These are phyloP conservation scores for Alternaria sp. DNA, from an alignment of 2,329 filamentous ascomycete genomes.

Conservation along the genomic window DNA sequence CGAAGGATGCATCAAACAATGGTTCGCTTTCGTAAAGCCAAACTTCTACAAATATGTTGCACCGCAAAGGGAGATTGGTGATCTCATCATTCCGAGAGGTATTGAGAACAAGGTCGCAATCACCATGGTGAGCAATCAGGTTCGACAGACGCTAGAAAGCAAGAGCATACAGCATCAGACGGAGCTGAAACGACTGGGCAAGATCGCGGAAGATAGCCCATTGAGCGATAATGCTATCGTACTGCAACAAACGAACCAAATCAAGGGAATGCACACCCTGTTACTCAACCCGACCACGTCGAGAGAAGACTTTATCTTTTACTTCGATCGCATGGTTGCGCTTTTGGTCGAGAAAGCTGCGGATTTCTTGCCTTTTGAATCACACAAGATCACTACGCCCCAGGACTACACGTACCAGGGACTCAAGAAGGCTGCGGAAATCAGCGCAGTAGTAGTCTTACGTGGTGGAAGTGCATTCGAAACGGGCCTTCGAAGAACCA, in stretches of 20 bases:
- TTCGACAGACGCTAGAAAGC: constrained; percentile 82
- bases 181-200: constrained; percentile 77
- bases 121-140: constrained; percentile 92
- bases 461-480: constrained; percentile 90
- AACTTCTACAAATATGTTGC: constrained; percentile 95
- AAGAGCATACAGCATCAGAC: constrained; percentile 85
- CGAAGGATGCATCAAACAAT: constrained; percentile 96
- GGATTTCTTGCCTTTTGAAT: constrained; percentile 68
- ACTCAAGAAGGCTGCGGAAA: constrained; percentile 70
- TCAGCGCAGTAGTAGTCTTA: constrained; percentile 78
- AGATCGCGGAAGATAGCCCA: constrained; percentile 72
- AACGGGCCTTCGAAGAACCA: constrained; percentile 83
- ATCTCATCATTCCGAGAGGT: constrained; percentile 93
- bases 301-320: constrained; percentile 94
- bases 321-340: constrained; percentile 89
- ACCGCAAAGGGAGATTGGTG: constrained; percentile 87
- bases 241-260: constrained; percentile 77
- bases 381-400: constrained; percentile 72
- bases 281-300: constrained; percentile 79
- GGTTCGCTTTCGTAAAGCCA: constrained; percentile 95
- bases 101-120: constrained; percentile 96
- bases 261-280: constrained; percentile 88
- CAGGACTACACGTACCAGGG: constrained; percentile 73
- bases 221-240: constrained; percentile 77
- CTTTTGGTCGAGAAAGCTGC: constrained; percentile 75